Evolutionary conservation across 2,329 filamentous ascomycete species (phyloP), one percentile per base, ranked within the genome.

Genomic region (Cercospora janseana): DNA sequence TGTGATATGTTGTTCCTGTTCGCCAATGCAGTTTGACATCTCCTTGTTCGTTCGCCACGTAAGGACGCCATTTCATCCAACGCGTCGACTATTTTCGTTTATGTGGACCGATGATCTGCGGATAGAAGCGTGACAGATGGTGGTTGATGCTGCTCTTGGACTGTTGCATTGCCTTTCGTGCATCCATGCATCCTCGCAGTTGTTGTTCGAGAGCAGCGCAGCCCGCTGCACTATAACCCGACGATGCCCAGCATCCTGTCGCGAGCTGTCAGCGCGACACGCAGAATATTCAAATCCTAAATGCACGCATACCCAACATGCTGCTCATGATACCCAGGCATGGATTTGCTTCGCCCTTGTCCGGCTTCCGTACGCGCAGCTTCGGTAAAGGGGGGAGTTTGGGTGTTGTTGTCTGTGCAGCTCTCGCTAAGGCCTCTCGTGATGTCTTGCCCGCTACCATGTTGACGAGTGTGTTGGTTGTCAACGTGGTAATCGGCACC

Each of bases 111-210:
- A 85, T 80, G 76, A 94, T 76, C 68, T 85, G 82, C 10, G 83
- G 82, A 63, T 86, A 87, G 75, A 87, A 80, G 64, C 93, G 82
- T 59, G 81, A 80, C 34, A 97, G 76, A 69, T 96, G 91, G 77
- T 91, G 91, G 74, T 97, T 97, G 80, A 97, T 90, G 58, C 80
- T 82, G 69, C 83, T 92, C 75, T 85, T 88, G 67, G 81, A 80
- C 23, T 45, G 32, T n/a, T 49, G 46, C 12, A 32, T 37, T 15
- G 46, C 16, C 37, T 53, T 53, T n/a, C 51, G 27, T 10, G 80
- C 80, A 75, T 97, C 92, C 89, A 96, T 95, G 68, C 82, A 86
- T 46, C 75, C 72, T 61, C 80, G 74, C 59, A 86, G 68, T 63
- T 81, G 77, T 60, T 81, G 74, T 65, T 85, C 82, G 26, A 86